phyloP scores from a whole-genome alignment of 2,329 filamentous ascomycete genomes.

The Allantophomopsis cytisporea region DNA sequence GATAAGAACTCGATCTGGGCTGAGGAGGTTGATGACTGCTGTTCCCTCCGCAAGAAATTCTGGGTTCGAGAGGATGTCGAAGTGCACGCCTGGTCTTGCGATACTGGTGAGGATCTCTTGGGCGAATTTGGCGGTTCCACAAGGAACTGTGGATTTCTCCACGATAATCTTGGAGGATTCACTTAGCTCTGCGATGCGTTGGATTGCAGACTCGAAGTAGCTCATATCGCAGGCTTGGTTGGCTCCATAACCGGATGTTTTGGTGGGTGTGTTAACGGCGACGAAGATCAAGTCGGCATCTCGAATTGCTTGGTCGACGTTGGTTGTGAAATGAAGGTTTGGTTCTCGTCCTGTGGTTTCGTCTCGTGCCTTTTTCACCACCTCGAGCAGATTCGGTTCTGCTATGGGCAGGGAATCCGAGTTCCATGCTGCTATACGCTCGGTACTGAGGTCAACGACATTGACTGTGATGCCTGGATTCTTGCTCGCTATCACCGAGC shows the following conservation, averaged over 20 bases:
- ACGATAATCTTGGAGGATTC: constrained; percentile 59
- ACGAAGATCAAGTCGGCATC: constrained; percentile 64
- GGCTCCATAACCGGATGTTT: constrained; percentile 53
- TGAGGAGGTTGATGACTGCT: constrained; percentile 55
- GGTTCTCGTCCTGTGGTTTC: constrained; percentile 30
- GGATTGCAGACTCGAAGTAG: constrained; percentile 55
- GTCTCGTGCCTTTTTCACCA: constrained; percentile 52
- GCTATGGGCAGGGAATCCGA: constrained; percentile 62
- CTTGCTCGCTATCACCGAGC: constrained; percentile 59
- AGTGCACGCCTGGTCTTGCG: constrained; percentile 48
- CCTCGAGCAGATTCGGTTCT: constrained; percentile 56
- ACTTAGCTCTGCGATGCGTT: constrained; percentile 52
- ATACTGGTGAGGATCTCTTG: constrained; percentile 38
- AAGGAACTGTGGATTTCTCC: constrained; percentile 73
- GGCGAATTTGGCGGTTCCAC: constrained; percentile 57
- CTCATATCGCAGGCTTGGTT: constrained; percentile 62
- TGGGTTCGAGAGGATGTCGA: constrained; percentile 70
- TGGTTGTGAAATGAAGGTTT: constrained; percentile 64
- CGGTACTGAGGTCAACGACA: constrained; percentile 58
- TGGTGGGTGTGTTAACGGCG: constrained; percentile 70
- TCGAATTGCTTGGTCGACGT: constrained; percentile 44
- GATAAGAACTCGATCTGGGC: constrained; percentile 63
- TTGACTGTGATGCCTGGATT: constrained; percentile 59
- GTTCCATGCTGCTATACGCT: constrained; percentile 60
- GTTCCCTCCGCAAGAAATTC: constrained; percentile 73